A percentile compares a stretch with the other conserved stretches of the same genome.
These are phyloP conservation scores for Fusarium chuoi DNA, from an alignment of 2,329 filamentous ascomycete species.

Conservation along the genomic window DNA sequence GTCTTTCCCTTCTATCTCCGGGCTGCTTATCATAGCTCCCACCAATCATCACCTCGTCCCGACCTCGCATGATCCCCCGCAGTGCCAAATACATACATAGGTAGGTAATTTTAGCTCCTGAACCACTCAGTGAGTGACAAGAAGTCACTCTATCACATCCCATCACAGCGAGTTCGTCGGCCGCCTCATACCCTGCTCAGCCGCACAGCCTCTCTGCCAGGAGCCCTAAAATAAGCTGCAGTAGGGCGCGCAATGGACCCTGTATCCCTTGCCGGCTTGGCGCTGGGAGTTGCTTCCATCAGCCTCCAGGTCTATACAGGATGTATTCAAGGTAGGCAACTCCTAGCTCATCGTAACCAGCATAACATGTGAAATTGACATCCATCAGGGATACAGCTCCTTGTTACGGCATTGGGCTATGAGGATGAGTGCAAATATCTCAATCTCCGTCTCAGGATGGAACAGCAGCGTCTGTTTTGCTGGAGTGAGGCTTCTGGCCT, in stretches of 20 bases:
- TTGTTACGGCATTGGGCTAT: conserved; percentile 59
- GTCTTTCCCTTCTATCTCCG: not conserved
- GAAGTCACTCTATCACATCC: not conserved
- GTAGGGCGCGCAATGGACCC: conserved; percentile 52
- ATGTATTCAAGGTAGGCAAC: conserved; percentile 54
- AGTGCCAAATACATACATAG: not conserved
- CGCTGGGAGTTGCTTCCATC: conserved; percentile 57
- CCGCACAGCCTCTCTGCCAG: conserved; percentile 6
- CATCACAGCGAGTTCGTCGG: not conserved
- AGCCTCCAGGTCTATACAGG: conserved; percentile 59
- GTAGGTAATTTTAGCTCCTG: not conserved
- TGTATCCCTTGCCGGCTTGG: conserved; percentile 55
- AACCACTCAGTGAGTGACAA: not conserved
- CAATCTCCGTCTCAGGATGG: conserved; percentile 60
- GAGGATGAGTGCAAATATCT: conserved; percentile 61
- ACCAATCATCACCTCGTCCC: conserved; percentile 6
- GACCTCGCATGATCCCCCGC: conserved; percentile 12
- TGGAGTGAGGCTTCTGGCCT: conserved; percentile 62
- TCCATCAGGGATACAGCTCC: conserved; percentile 56
- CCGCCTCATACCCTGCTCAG: not conserved
- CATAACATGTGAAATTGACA: not conserved
- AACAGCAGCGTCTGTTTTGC: conserved; percentile 60
- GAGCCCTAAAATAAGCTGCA: conserved; percentile 8
- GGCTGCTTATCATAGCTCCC: not conserved
- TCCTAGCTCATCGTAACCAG: conserved; percentile 1